Evolutionary conservation across 768 basidiomycete genomes (phyloP).

Genomic region (Termitomyces sp.): DNA sequence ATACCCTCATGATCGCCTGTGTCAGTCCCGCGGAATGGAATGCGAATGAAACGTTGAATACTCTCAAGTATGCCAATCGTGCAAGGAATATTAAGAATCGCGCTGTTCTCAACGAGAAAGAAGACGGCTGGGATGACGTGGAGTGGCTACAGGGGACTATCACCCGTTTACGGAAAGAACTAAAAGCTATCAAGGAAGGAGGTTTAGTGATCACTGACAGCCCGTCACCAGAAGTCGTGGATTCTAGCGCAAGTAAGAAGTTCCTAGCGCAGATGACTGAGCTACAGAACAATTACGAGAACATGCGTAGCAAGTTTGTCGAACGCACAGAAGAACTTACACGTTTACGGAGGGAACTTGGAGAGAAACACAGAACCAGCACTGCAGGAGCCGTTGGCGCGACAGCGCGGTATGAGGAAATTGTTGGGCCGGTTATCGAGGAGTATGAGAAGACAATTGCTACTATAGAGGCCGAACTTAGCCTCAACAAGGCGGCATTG

Average conservation of each 20-base stretch:
- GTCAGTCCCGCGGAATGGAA: slow-evolving; percentile 97
- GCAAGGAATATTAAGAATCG: slow-evolving; percentile 97
- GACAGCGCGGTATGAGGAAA: slow-evolving; percentile 82
- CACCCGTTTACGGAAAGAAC: slow-evolving; percentile 77
- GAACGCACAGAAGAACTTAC: slow-evolving; percentile 88
- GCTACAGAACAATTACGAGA: slow-evolving; percentile 81
- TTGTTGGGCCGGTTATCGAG: slow-evolving; percentile 95
- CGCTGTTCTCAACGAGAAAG: slow-evolving; percentile 86
- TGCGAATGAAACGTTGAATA: slow-evolving; percentile 87
- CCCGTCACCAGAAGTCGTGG: slow-evolving; percentile 32
- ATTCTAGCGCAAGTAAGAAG: slow-evolving; percentile 62
- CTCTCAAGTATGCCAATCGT: slow-evolving; percentile 94
- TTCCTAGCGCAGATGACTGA: slow-evolving; percentile 77
- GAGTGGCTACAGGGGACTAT: slow-evolving; percentile 93
- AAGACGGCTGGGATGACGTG: slow-evolving; percentile 98
- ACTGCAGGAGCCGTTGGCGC: slow-evolving; percentile 57
- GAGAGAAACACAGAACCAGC: slow-evolving; percentile 61
- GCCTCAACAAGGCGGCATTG: slow-evolving; percentile 79
- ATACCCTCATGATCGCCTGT: slow-evolving; percentile 99
- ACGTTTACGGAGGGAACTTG: slow-evolving; percentile 70
- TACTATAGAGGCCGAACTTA: slow-evolving; percentile 90
- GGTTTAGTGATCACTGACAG: slow-evolving; percentile 27
- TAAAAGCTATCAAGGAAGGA: slow-evolving; percentile 75
- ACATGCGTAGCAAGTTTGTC: slow-evolving; percentile 76
- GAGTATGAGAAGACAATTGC: slow-evolving; percentile 98